Evolutionary conservation across 805 yeast genomes (phyloP).

Genomic region (Saturnispora sanitii): DNA sequence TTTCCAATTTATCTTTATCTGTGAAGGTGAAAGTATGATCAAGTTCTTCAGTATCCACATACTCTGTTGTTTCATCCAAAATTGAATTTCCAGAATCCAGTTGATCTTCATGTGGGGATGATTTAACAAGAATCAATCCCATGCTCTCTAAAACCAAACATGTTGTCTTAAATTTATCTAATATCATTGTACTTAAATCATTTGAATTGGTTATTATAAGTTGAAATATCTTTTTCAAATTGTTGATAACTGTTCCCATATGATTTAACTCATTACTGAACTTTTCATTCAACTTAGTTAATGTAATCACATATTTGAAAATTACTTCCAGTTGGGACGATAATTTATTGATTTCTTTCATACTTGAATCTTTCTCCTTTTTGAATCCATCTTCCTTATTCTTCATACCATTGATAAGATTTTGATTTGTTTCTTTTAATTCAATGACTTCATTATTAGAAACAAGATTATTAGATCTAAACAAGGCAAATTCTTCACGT

Average conservation of each 20-base stretch:
- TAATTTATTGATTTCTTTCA: slow-evolving; percentile 40
- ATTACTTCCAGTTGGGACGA: slow-evolving; percentile 37
- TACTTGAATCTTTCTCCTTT: slow-evolving; percentile 40
- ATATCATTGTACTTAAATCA: slow-evolving; percentile 31
- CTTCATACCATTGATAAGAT: slow-evolving; percentile 57
- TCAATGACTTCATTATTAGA: slow-evolving; percentile 6
- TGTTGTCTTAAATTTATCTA: slow-evolving; percentile 34
- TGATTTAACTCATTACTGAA: slow-evolving; percentile 20
- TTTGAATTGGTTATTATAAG: slow-evolving; percentile 28
- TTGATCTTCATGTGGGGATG: neutral
- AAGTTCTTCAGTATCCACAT: neutral
- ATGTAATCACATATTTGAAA: slow-evolving; percentile 36
- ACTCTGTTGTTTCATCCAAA: slow-evolving; percentile 4
- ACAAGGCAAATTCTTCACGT: slow-evolving; percentile 13
- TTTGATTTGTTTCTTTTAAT: slow-evolving; percentile 39
- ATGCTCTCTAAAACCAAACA: slow-evolving; percentile 61
- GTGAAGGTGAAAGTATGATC: slow-evolving; percentile 14
- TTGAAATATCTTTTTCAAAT: slow-evolving; percentile 17
- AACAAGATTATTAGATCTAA: neutral
- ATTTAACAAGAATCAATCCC: slow-evolving; percentile 56
- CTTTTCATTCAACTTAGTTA: slow-evolving; percentile 31
- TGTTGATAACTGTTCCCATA: slow-evolving; percentile 12
- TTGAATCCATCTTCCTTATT: slow-evolving; percentile 51
- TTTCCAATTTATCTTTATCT: slow-evolving; percentile 30
- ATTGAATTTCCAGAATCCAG: neutral